Conservation (phyloP, 2,329 filamentous ascomycete species). For the Phyllosticta capitalensis region DNA sequence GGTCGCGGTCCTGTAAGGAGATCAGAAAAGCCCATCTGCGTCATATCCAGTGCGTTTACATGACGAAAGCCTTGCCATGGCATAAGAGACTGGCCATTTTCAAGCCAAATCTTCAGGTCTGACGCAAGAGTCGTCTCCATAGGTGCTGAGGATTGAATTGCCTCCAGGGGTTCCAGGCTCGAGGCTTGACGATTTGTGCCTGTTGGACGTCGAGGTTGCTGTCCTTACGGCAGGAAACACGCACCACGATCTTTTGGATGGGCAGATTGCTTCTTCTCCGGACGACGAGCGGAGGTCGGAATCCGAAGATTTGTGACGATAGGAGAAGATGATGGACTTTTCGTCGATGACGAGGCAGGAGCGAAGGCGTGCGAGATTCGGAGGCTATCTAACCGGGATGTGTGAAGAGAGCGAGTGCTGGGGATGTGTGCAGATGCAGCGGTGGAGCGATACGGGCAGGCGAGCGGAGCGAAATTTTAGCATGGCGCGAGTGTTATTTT, state of each 20-base stretch:
- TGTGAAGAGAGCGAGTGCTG: too few relatives aligned
- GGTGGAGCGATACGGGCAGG: too few relatives aligned
- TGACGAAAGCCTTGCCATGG: slow-evolving; percentile 30
- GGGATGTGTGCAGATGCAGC: too few relatives aligned
- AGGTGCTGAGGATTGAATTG: slow-evolving; percentile 9
- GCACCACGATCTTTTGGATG: slow-evolving; percentile 30
- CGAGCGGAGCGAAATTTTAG: too few relatives aligned
- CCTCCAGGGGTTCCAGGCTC: background rate
- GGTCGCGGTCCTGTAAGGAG: slow-evolving; percentile 26
- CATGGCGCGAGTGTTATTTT: too few relatives aligned
- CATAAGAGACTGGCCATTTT: slow-evolving; percentile 20
- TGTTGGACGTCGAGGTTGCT: background rate
- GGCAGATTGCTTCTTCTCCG: slow-evolving; percentile 24
- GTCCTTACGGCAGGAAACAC: slow-evolving; percentile 25
- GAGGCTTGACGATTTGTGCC: background rate
- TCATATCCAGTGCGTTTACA: slow-evolving; percentile 15
- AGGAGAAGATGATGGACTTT: too few relatives aligned
- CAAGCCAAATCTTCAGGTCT: slow-evolving; percentile 29
- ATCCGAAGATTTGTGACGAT: too few relatives aligned
- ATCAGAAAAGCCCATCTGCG: slow-evolving; percentile 6
- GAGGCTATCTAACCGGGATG: too few relatives aligned
- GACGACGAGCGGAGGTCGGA: background rate
- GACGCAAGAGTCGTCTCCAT: slow-evolving; percentile 14
- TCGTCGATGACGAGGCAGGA: too few relatives aligned
- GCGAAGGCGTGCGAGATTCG: too few relatives aligned